These are phyloP conservation scores for Rhodofomes roseus DNA, from an alignment of 1,284 basidiomycete species.

Conservation along the genomic window DNA sequence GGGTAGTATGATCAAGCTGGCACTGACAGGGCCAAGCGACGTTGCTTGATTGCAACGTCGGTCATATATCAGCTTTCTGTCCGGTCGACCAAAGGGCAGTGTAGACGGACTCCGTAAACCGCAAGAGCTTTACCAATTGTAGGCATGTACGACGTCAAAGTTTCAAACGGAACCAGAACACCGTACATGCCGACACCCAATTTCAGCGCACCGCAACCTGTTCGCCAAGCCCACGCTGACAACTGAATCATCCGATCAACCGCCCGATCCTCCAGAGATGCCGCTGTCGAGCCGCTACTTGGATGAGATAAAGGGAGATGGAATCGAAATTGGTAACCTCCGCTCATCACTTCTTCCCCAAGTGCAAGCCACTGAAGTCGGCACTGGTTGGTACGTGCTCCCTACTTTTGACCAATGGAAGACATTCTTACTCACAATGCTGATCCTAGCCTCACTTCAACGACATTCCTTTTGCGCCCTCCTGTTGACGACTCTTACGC, in stretches of 20 bases:
- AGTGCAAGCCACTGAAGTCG: background rate
- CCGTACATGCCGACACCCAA: too few relatives aligned
- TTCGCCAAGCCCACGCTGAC: too few relatives aligned
- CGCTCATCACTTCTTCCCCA: background rate
- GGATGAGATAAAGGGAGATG: background rate
- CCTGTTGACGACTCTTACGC: background rate
- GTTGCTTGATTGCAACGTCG: background rate
- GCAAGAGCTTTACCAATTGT: background rate
- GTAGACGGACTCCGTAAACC: background rate
- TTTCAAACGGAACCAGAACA: too few relatives aligned
- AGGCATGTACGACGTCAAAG: background rate
- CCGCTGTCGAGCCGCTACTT: background rate
- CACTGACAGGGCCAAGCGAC: too few relatives aligned
- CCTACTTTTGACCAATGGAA: background rate
- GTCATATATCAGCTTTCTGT: background rate
- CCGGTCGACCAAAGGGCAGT: background rate
- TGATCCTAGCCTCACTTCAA: background rate
- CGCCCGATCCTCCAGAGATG: background rate
- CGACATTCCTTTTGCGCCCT: background rate
- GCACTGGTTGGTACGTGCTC: background rate
- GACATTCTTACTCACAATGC: background rate
- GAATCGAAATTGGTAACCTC: background rate
- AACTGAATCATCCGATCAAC: too few relatives aligned
- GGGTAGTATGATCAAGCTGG: background rate
- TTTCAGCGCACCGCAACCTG: too few relatives aligned